Base-by-base conservation (phyloP, 306 rosid genomes). In the Aeschynomene evenia region DNA sequence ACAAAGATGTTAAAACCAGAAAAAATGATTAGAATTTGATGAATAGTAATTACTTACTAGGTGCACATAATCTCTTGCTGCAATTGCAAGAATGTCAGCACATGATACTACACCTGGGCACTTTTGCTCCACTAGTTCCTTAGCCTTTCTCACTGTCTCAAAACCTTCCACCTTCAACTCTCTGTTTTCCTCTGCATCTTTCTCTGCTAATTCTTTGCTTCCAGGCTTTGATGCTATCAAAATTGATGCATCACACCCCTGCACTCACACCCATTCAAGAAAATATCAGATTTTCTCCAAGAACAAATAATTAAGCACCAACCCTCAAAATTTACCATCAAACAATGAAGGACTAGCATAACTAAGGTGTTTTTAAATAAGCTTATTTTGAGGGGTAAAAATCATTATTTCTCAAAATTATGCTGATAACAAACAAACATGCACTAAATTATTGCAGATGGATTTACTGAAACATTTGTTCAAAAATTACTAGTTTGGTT, bases 181-280 rank as follows among this genome's bases (percentile, higher is more conserved):
- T 78, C 75, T 90, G 63, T 90, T 93, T 57, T 83, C 91, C 64
- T 52, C 85, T 63, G 96, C 96, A 72, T 88, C 93, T 50, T 76
- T 93, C 88, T 90, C 98, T 14, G 91, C 97, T 63, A 80, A 46
- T 45, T 39, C 57, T 42, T 83, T 84, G 79, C 88, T 86, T 20
- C 88, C 90, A 6, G 79, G 66, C 80, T 76, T 77, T 36, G 96
- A 76, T 29, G 50, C 76, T 79, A 93, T 85, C 23, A 86, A 67
- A 54, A 93, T 85, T 31, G 98, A 93, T 55, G 76, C 97, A 76
- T 93, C 98, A 74, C 98, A 93, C 0, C 98, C 98, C 98, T 93
- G 81, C 63, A 56, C 19, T 43, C 57, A 26, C 29, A n/a, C 66
- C 66, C 64, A 53, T 16, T n/a, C 26, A 22, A 12, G 14, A 57